phyloP scores from a whole-genome alignment of 257 asterid species.

The Linaria vulgaris region DNA sequence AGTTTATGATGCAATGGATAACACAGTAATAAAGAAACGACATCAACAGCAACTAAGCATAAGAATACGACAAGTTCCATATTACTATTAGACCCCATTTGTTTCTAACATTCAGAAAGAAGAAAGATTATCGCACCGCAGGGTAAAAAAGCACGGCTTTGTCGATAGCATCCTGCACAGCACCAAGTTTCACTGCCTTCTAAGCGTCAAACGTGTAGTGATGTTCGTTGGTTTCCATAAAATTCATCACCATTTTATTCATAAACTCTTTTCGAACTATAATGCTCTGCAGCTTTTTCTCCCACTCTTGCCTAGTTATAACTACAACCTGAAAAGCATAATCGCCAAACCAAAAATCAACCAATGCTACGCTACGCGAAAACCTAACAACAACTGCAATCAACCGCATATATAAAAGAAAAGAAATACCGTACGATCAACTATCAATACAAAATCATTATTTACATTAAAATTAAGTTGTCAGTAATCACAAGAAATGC shows the following conservation, averaged over 20 bases:
- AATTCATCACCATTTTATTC: slow-evolving; percentile 85
- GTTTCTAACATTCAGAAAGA: neutral
- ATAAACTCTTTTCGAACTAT: slow-evolving; percentile 67
- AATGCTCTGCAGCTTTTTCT: slow-evolving; percentile 56
- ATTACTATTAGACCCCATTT: too few relatives aligned
- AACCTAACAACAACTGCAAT: too few relatives aligned
- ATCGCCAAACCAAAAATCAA: slow-evolving; percentile 21
- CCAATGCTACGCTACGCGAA: neutral
- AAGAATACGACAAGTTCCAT: too few relatives aligned
- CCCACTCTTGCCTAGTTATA: slow-evolving; percentile 77
- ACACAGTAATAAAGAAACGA: too few relatives aligned
- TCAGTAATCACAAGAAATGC: too few relatives aligned
- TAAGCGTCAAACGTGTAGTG: slow-evolving; percentile 80
- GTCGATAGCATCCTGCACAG: slow-evolving; percentile 89
- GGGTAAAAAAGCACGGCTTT: slow-evolving; percentile 90
- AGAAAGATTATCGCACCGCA: slow-evolving; percentile 48
- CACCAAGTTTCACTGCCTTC: slow-evolving; percentile 86
- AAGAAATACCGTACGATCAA: too few relatives aligned
- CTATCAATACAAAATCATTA: too few relatives aligned
- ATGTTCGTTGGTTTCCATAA: slow-evolving; percentile 78
- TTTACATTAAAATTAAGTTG: too few relatives aligned
- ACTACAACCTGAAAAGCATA: slow-evolving; percentile 54
- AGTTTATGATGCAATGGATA: too few relatives aligned
- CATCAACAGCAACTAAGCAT: too few relatives aligned
- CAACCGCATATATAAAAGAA: too few relatives aligned